phyloP scores from a whole-genome alignment of 768 basidiomycete genomes.

The Gymnopilus junonius region DNA sequence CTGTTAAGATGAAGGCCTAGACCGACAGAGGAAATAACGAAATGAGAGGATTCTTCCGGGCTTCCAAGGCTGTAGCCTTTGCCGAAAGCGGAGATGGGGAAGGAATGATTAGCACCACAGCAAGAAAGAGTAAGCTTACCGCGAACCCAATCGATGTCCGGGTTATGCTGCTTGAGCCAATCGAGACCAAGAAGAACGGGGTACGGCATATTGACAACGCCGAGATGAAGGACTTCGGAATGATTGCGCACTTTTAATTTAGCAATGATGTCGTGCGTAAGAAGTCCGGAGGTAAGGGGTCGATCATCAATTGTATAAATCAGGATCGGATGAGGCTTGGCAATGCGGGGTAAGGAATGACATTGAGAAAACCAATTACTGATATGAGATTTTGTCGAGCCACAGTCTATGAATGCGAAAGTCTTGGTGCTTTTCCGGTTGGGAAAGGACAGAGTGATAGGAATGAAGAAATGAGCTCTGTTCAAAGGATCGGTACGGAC shows the following conservation, averaged over 20 bases:
- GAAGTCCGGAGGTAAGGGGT: constrained; percentile 11
- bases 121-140: constrained; percentile 17
- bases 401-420: constrained; percentile 18
- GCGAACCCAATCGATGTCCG: constrained; percentile 22
- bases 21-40: background rate
- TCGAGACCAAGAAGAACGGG: constrained; percentile 20
- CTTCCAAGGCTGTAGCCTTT: constrained; percentile 9
- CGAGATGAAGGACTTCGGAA: constrained; percentile 12
- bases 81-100: background rate
- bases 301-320: constrained; percentile 18
- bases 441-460: background rate
- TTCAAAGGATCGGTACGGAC: background rate
- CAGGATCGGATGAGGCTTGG: background rate
- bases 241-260: constrained; percentile 16
- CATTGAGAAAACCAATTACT: background rate
- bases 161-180: constrained; percentile 28
- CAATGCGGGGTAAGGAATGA: background rate
- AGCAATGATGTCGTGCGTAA: constrained; percentile 18
- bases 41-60: background rate
- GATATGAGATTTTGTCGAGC: constrained; percentile 9
- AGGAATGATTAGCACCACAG: constrained; percentile 11
- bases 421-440: background rate
- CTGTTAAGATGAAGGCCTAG: background rate
- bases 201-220: constrained; percentile 15
- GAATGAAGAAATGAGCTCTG: constrained; percentile 5